phyloP scores from a whole-genome alignment of 345 rosid species.

The Alliaria petiolata region DNA sequence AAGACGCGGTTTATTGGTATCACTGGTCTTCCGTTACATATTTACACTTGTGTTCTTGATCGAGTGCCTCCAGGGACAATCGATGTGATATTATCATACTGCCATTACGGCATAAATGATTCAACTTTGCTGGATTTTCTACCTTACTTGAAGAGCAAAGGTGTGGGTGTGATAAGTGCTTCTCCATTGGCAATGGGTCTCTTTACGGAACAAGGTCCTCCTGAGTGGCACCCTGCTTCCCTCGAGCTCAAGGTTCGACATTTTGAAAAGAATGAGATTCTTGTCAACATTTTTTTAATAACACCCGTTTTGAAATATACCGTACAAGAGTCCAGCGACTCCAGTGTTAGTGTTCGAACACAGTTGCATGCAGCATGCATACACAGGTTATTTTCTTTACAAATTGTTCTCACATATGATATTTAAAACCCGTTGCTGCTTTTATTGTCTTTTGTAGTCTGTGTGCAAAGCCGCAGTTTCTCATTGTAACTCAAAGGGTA shows the following conservation, averaged over 20 bases:
- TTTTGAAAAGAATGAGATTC: no score
- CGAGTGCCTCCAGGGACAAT: slow-evolving; percentile 69
- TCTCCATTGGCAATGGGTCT: slow-evolving; percentile 94
- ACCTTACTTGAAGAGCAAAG: slow-evolving; percentile 84
- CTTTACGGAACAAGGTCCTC: slow-evolving; percentile 82
- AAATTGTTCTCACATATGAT: neutral
- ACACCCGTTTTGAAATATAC: neutral
- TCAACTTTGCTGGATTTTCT: slow-evolving; percentile 61
- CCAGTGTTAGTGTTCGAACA: neutral
- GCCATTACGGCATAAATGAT: slow-evolving; percentile 79
- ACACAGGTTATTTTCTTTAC: neutral
- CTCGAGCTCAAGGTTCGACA: slow-evolving; percentile 66
- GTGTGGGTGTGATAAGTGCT: slow-evolving; percentile 79
- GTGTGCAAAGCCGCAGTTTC: slow-evolving; percentile 71
- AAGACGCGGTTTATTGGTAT: slow-evolving; percentile 87
- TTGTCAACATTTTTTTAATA: neutral
- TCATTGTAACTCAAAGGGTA: slow-evolving; percentile 67
- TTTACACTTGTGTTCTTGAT: slow-evolving; percentile 78
- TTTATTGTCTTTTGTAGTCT: slow-evolving; percentile 39
- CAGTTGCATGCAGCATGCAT: no score
- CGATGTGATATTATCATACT: slow-evolving; percentile 81
- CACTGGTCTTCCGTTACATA: slow-evolving; percentile 73
- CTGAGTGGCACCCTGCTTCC: slow-evolving; percentile 97
- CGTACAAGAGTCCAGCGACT: no score
- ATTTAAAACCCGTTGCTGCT: neutral